These are phyloP conservation scores for Panaeolus cyanescens DNA, from an alignment of 768 basidiomycete genomes.

Conservation along the genomic window DNA sequence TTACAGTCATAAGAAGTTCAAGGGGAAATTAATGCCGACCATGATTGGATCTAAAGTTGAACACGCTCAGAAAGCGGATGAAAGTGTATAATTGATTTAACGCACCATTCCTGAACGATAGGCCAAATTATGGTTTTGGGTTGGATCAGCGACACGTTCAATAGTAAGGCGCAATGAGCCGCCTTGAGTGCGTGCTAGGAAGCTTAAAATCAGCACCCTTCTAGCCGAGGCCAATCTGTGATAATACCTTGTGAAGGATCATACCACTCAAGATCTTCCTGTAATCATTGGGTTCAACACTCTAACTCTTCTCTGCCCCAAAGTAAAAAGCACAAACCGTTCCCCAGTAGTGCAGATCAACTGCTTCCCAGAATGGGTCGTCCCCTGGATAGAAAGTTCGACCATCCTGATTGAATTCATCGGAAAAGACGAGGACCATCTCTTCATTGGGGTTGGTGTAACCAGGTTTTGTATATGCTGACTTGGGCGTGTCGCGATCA, in stretches of 20 bases:
- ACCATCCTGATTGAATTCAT: conserved; percentile 73
- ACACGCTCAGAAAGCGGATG: background rate
- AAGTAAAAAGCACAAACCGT: conserved; percentile 30
- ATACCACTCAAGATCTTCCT: conserved; percentile 73
- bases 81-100: conserved; percentile 10
- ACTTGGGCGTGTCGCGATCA: conserved; percentile 57
- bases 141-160: conserved; percentile 39
- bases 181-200: conserved; percentile 53
- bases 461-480: conserved; percentile 34
- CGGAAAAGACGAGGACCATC: conserved; percentile 58
- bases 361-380: conserved; percentile 54
- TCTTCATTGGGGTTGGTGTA: conserved; percentile 34
- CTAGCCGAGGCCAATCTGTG: conserved; percentile 64
- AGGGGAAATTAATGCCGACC: conserved; percentile 13
- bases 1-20: background rate
- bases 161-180: conserved; percentile 73
- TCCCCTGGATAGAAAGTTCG: conserved; percentile 62
- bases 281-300: background rate
- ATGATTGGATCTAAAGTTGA: conserved; percentile 28
- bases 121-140: conserved; percentile 59
- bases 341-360: conserved; percentile 61
- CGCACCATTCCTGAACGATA: conserved; percentile 49
- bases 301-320: background rate
- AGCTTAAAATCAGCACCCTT: no score
- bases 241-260: conserved; percentile 38